These are phyloP conservation scores for Bolboschoenoplectus hybrid DNA, from an alignment of 202 grass and related monocot genomes.

Conservation along the genomic window DNA sequence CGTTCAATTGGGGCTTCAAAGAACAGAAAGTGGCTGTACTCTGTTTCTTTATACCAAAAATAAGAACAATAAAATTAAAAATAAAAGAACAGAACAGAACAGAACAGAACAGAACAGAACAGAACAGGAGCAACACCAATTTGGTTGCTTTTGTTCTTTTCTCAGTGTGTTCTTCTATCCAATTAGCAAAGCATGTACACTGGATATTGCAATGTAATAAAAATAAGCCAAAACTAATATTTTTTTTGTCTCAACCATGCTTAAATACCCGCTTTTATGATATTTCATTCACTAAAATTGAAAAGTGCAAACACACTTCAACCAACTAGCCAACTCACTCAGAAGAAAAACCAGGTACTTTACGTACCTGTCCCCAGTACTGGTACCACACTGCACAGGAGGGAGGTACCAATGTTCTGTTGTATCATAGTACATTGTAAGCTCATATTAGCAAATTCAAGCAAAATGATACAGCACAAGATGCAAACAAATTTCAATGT, in stretches of 20 bases:
- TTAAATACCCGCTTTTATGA: too few relatives aligned
- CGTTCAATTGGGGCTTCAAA: not conserved
- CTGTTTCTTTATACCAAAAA: not conserved
- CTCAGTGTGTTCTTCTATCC: not conserved
- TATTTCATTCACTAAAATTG: too few relatives aligned
- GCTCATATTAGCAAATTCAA: constrained; percentile 2
- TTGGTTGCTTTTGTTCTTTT: not conserved
- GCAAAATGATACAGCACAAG: not conserved
- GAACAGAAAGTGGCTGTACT: not conserved
- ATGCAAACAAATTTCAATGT: not conserved
- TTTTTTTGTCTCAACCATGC: too few relatives aligned
- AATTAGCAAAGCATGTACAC: not conserved
- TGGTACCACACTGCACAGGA: not conserved
- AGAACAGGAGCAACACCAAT: not conserved
- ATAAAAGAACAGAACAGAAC: not conserved
- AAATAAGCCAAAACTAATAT: not conserved
- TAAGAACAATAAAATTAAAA: not conserved
- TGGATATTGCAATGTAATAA: not conserved
- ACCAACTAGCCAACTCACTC: not conserved
- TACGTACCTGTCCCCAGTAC: not conserved
- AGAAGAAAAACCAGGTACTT: not conserved
- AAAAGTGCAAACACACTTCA: not conserved
- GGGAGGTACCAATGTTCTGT: not conserved
- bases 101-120: too few relatives aligned
- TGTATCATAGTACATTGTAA: not conserved